phyloP scores from a whole-genome alignment of 805 yeast genomes.

The Lachancea kluyveri region DNA sequence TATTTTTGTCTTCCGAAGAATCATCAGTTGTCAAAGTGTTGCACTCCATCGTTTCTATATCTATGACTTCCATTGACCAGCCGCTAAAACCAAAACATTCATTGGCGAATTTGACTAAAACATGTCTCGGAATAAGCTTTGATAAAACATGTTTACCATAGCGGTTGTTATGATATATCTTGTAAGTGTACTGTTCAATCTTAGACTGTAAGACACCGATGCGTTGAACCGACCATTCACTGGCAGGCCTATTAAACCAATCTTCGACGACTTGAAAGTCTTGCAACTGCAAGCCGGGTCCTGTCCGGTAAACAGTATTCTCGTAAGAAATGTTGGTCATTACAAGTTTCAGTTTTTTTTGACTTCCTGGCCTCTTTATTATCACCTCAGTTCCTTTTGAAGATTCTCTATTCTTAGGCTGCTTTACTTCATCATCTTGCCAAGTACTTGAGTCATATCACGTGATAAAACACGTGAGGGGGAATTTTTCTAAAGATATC shows the following conservation, averaged over 20 bases:
- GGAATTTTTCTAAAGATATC: too few species aligned
- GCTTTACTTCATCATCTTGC: too few species aligned
- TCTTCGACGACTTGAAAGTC: conserved; percentile 28
- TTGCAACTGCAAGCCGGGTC: conserved; percentile 16
- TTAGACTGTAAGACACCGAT: conserved; percentile 45
- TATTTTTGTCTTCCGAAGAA: conserved; percentile 5
- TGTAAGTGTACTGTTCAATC: conserved; percentile 33
- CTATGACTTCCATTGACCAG: conserved; percentile 43
- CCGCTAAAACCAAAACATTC: conserved; percentile 52
- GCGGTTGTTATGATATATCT: conserved; percentile 22
- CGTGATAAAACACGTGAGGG: too few species aligned
- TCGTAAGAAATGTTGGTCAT: conserved; percentile 14
- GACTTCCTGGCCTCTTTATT: too few species aligned
- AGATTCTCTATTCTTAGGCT: too few species aligned
- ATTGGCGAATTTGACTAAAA: conserved; percentile 39
- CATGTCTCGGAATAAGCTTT: conserved; percentile 30
- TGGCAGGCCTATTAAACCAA: conserved; percentile 34
- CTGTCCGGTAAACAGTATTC: conserved; percentile 15
- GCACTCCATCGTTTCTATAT: conserved; percentile 19
- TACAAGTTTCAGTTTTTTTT: conserved; percentile 2
- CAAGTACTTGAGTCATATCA: too few species aligned
- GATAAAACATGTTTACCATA: conserved; percentile 24
- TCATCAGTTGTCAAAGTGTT: conserved; percentile 5
- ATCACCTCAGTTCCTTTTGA: too few species aligned
- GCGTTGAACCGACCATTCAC: conserved; percentile 41